These are phyloP conservation scores for Picea glauca DNA, from an alignment of 75 land plant species.

Conservation along the genomic window DNA sequence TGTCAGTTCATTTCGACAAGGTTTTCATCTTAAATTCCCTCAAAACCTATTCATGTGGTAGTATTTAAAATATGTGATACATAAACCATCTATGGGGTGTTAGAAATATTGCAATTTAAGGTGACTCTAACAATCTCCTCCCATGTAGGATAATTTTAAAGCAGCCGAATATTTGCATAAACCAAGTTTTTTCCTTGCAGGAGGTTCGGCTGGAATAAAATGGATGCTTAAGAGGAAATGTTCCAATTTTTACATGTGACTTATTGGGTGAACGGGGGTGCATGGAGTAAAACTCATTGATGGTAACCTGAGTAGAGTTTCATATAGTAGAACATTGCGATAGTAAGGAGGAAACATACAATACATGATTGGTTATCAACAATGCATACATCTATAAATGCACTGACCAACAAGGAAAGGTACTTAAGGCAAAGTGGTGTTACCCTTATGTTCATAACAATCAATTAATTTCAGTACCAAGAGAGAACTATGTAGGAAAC, in stretches of 20 bases:
- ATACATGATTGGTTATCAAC: not conserved
- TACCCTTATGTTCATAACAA: not conserved
- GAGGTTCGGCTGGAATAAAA: too few species aligned
- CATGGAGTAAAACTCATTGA: not conserved
- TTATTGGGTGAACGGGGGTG: not conserved
- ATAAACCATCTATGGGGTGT: too few species aligned
- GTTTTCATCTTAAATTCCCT: too few species aligned
- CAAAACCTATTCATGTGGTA: too few species aligned
- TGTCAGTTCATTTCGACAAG: too few species aligned
- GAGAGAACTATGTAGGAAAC: not conserved
- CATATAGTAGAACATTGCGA: not conserved
- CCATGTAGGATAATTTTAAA: not conserved
- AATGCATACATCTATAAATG: not conserved
- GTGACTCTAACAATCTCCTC: not conserved
- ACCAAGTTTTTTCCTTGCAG: not conserved
- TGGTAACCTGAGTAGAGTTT: not conserved
- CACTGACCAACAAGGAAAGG: not conserved
- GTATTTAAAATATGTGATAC: too few species aligned
- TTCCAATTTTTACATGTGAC: not conserved
- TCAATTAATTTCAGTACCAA: not conserved
- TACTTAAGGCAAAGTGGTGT: not conserved
- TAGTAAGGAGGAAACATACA: not conserved
- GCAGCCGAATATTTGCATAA: not conserved
- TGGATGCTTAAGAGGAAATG: too few species aligned
- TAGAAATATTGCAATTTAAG: too few species aligned